A percentile compares a stretch with the other conserved stretches of the same genome.
phyloP scores from a whole-genome alignment of 1,284 basidiomycete genomes.

The Mycena sp. region DNA sequence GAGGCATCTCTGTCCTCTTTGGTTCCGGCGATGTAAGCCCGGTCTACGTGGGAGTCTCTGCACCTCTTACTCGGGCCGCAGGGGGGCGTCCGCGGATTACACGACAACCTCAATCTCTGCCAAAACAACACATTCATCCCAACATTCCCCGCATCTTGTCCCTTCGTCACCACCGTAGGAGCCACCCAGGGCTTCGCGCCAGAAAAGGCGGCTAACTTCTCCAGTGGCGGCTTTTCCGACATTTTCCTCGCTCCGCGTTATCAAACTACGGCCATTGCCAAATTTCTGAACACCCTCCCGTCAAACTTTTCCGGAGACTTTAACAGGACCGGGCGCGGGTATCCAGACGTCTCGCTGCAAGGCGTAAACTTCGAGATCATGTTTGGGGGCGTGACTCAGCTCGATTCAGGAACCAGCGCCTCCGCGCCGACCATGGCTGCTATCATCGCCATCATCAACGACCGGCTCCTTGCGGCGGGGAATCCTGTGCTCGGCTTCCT shows the following conservation, averaged over 20 bases:
- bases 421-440: conserved; percentile 11
- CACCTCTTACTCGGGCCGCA: too few species aligned
- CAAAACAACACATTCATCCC: conserved; percentile 13
- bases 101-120: conserved; percentile 7
- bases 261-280: conserved; percentile 1
- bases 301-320: conserved; percentile 13
- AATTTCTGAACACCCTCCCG: conserved; percentile 8
- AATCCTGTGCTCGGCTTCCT: conserved; percentile 12
- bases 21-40: conserved; percentile 52
- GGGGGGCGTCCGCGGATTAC: conserved; percentile 17
- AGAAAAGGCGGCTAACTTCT: conserved; percentile 22
- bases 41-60: neutral
- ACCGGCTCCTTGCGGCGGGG: neutral
- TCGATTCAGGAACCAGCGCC: neutral
- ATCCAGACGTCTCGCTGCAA: conserved; percentile 19
- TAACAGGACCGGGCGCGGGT: conserved; percentile 19
- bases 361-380: neutral
- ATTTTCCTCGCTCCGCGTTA: conserved; percentile 43
- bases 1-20: conserved; percentile 57
- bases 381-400: neutral
- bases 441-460: conserved; percentile 20
- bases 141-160: conserved; percentile 14
- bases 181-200: conserved; percentile 12
- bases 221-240: conserved; percentile 59
- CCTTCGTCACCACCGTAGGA: conserved; percentile 21